Evolutionary conservation across 1,139 yeast genomes (phyloP), one percentile per base, ranked within the genome.

Genomic region (Maudiozyma humilis): DNA sequence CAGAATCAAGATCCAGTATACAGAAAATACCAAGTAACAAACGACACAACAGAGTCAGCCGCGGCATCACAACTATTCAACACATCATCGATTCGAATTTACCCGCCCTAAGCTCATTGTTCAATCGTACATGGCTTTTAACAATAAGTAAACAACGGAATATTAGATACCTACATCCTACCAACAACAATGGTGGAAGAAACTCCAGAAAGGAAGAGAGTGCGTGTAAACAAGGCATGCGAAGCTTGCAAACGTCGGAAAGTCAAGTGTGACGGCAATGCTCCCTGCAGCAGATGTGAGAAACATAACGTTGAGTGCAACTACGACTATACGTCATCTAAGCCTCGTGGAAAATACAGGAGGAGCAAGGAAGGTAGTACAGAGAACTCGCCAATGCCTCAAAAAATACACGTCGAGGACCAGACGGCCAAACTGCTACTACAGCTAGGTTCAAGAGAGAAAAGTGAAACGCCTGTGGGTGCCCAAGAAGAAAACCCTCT

Each of bases 221-320:
- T 43, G 6, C 35, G 45, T 27, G 45, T 43, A 3, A 34, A 25
- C 2, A 43, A 36, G 20, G 45, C 45, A 13, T 43, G 45, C 18
- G 40, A 35, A 8, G 13, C 12, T n/a, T 43, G 45, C n/a, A 43
- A 35, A 23, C 35, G 35, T 32, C 35, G 45, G 12, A 43, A 43
- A 23, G 41, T 43, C 4, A 43, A 43, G 27, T 43, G 45, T 36
- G 40, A 43, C 27, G 45, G 45, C 3, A 13, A 4, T 3, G 8
- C 31, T 10, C 45, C 42, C 15, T 43, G 45, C n/a, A 15, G 18
- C 10, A 43, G 31, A 12, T 43, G 45, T 32, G 3, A 32, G 2
- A 36, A 32, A 25, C 40, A 43, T 23, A n/a, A 8, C n/a, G 13
- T 25, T 3, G 15, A 13, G 27, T 43, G 45, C 20, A 29, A 14